Percentiles rank a stretch among this genome's conserved stretches.
Evolutionary conservation across 257 asterid genomes (phyloP).

Genomic region (Solanum corneliomulleri): DNA sequence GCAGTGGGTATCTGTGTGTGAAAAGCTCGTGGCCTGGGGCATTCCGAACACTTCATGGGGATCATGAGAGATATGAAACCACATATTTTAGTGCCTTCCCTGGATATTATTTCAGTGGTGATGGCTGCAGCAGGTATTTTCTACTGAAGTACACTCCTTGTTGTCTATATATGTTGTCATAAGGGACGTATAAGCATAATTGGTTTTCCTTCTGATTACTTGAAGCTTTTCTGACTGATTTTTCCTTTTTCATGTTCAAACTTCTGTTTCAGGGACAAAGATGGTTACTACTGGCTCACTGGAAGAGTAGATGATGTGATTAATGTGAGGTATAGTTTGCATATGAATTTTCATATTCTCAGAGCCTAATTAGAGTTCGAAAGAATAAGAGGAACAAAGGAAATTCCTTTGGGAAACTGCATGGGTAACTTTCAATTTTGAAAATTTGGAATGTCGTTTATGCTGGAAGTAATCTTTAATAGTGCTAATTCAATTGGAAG

Average conservation of each 20-base stretch:
- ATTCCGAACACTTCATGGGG: slow-evolving; percentile 89
- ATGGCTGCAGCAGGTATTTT: slow-evolving; percentile 93
- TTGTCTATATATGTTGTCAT: not conserved
- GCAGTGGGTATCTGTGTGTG: slow-evolving; percentile 91
- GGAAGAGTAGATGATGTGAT: slow-evolving; percentile 99
- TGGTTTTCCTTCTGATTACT: not conserved
- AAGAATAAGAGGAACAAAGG: not conserved
- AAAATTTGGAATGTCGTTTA: not conserved
- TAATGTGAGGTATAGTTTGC: slow-evolving; percentile 67
- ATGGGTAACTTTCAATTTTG: not conserved
- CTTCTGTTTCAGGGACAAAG: slow-evolving; percentile 57
- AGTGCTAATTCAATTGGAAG: not conserved
- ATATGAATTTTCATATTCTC: not conserved
- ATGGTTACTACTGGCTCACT: slow-evolving; percentile 97
- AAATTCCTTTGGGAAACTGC: not conserved
- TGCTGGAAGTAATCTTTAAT: not conserved
- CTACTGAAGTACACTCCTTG: slow-evolving; percentile 3
- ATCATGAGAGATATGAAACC: slow-evolving; percentile 95
- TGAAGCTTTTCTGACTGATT: not conserved
- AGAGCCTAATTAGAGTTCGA: not conserved
- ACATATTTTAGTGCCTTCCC: slow-evolving; percentile 98
- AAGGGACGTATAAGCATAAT: not conserved
- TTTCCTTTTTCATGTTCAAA: not conserved
- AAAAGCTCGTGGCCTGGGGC: slow-evolving; percentile 97
- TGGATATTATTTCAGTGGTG: slow-evolving; percentile 96